Evolutionary conservation across 768 basidiomycete species (phyloP).

Genomic region (Steccherinum ochraceum): DNA sequence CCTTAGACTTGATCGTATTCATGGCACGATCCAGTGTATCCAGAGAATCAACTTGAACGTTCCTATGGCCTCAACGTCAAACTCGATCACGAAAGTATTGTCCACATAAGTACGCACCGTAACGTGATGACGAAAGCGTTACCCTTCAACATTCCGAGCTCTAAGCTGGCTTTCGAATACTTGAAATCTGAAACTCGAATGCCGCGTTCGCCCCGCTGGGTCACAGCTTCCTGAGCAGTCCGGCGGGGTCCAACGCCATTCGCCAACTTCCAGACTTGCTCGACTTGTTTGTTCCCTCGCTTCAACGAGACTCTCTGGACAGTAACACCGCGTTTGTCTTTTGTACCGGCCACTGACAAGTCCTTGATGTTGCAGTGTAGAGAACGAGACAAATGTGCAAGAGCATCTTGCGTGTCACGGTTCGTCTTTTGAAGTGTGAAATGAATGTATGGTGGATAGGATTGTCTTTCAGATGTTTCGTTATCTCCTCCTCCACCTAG

Average conservation of each 20-base stretch:
- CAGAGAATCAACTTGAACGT: slow-evolving; percentile 71
- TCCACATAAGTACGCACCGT: slow-evolving; percentile 44
- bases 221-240: slow-evolving; percentile 49
- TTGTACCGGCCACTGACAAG: slow-evolving; percentile 89
- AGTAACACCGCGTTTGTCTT: slow-evolving; percentile 97
- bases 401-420: slow-evolving; percentile 93
- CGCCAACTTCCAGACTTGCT: slow-evolving; percentile 78
- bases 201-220: slow-evolving; percentile 81
- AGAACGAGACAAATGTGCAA: slow-evolving; percentile 70
- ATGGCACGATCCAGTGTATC: slow-evolving; percentile 72
- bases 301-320: slow-evolving; percentile 84
- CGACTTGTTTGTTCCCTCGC: slow-evolving; percentile 69
- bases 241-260: slow-evolving; percentile 60
- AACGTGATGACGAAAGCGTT: slow-evolving; percentile 94
- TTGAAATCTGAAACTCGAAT: slow-evolving; percentile 83
- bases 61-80: slow-evolving; percentile 41
- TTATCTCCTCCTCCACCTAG: slow-evolving; percentile 31
- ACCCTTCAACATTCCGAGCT: slow-evolving; percentile 94
- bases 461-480: slow-evolving; percentile 51
- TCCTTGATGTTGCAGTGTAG: slow-evolving; percentile 78
- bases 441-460: slow-evolving; percentile 85
- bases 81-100: not conserved
- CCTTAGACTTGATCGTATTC: slow-evolving; percentile 69
- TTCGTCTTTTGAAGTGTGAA: slow-evolving; percentile 98
- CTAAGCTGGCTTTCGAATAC: slow-evolving; percentile 76